phyloP scores from a whole-genome alignment of 495 filamentous ascomycete species.

The Rhypophila decipiens region DNA sequence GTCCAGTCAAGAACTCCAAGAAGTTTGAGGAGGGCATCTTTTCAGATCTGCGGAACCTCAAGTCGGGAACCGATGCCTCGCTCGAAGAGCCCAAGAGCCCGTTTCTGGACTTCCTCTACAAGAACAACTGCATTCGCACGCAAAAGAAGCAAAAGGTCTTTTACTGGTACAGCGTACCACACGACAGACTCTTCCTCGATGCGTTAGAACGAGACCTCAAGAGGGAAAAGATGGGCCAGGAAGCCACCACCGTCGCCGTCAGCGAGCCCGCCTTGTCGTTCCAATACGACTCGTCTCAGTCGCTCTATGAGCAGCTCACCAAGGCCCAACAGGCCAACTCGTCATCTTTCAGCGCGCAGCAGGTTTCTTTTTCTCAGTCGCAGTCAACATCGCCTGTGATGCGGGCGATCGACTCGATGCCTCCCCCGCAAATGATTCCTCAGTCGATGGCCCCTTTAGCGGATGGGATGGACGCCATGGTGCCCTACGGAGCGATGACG shows the following conservation, averaged over 20 bases:
- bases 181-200: slow-evolving; percentile 95
- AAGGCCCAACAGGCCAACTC: slow-evolving; percentile 98
- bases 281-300: slow-evolving; percentile 98
- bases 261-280: slow-evolving; percentile 96
- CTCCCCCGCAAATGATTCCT: slow-evolving; percentile 66
- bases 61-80: slow-evolving; percentile 97
- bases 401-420: slow-evolving; percentile 73
- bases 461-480: slow-evolving; percentile 73
- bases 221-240: slow-evolving; percentile 98
- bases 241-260: slow-evolving; percentile 92
- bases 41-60: slow-evolving; percentile 95
- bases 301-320: slow-evolving; percentile 97
- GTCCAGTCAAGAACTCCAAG: slow-evolving; percentile 98
- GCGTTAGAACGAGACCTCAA: slow-evolving; percentile 95
- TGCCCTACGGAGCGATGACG: slow-evolving; percentile 62
- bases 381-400: slow-evolving; percentile 82
- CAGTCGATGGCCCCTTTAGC: slow-evolving; percentile 73
- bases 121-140: slow-evolving; percentile 99
- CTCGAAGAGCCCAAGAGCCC: slow-evolving; percentile 98
- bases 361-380: slow-evolving; percentile 68
- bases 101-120: slow-evolving; percentile 98
- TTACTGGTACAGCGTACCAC: slow-evolving; percentile 99
- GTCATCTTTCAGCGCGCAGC: slow-evolving; percentile 83
- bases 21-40: slow-evolving; percentile 99
- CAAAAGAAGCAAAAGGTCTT: slow-evolving; percentile 99